Base-by-base conservation (phyloP, 805 yeast genomes). In the Kodamaea lidongshanica region DNA sequence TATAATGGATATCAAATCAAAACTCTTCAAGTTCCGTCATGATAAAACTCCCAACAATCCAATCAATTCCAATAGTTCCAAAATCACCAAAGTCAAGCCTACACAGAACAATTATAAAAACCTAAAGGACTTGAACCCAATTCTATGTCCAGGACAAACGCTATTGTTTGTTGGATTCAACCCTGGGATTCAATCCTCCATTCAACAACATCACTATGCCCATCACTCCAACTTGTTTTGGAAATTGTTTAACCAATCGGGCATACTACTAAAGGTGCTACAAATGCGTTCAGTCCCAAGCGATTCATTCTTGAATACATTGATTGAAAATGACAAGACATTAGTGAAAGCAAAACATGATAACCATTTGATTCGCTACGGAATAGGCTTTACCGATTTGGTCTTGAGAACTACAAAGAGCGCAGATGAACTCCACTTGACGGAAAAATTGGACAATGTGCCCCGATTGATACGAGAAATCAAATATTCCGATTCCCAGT, bases 361-460 rank as follows among this genome's bases (percentile, higher is more conserved):
- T 35, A 70, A 58, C 34, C 41, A 41, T 1, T 44, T 77, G 7
- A 45, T 61, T 1, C 48, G 56, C 9, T 70, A 61, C 39, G 52
- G 61, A 3, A 65, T 79, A 3, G 92, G 89, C 0, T 79, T 82
- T 50, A 77, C 88, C 0, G 89, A 82, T 40, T 56, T 82, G 38
- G 81, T 79, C 2, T 54, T 69, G 21, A 50, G 89, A 25, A 76
- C 85, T 14, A 80, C 88, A 0, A 59, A 59, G 28, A 65, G 73
- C 5, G 77, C 77, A 1, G 63, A 58, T 18, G 82, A 80, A 39
- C 59, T 82, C 13, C 47, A 68, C 2, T 33, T 38, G 14, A 33
- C 37, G 6, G 92, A 82, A 45, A 74, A 77, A 67, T 44, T 59
- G 7, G 58, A 54, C 2, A 76, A 72, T 26, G 83, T 74, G 0